Percentiles rank a stretch among this genome's conserved stretches.
phyloP scores from a whole-genome alignment of 805 yeast species.

The Pichia gijzeniarum region DNA sequence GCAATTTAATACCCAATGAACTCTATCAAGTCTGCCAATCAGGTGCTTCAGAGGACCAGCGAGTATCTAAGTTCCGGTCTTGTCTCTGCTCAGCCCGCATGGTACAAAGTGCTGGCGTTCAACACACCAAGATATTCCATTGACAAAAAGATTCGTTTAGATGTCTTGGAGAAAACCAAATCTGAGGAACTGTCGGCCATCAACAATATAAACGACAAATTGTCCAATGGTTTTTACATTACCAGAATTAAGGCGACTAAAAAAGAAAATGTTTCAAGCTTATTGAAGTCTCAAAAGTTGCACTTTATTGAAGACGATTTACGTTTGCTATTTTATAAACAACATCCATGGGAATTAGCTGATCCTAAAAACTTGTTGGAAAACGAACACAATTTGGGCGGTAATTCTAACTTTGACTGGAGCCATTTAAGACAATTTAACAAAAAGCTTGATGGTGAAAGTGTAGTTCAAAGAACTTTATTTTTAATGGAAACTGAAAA shows the following conservation, averaged over 20 bases:
- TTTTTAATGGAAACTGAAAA: slow-evolving; percentile 39
- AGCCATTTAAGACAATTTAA: slow-evolving; percentile 61
- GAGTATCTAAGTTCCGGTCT: slow-evolving; percentile 65
- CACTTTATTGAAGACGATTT: slow-evolving; percentile 70
- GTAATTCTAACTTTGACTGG: slow-evolving; percentile 61
- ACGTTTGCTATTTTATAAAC: slow-evolving; percentile 75
- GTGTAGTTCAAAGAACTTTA: slow-evolving; percentile 70
- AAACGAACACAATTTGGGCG: slow-evolving; percentile 56
- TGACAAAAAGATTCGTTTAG: slow-evolving; percentile 37
- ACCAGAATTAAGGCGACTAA: slow-evolving; percentile 41
- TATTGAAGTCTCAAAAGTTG: slow-evolving; percentile 49
- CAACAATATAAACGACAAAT: slow-evolving; percentile 12
- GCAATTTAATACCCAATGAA: slow-evolving; percentile 45
- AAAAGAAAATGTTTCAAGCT: slow-evolving; percentile 29
- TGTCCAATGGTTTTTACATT: slow-evolving; percentile 29
- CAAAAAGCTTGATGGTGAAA: slow-evolving; percentile 83
- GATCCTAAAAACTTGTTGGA: slow-evolving; percentile 82
- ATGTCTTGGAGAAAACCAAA: slow-evolving; percentile 21
- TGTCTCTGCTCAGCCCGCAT: slow-evolving; percentile 69
- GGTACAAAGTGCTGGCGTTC: slow-evolving; percentile 81
- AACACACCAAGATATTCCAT: slow-evolving; percentile 73
- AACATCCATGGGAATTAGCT: slow-evolving; percentile 98
- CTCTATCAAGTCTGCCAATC: slow-evolving; percentile 68
- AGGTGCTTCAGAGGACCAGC: slow-evolving; percentile 75
- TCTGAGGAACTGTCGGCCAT: slow-evolving; percentile 17